phyloP scores from a whole-genome alignment of 176 grass and related monocot genomes.

The Pontederia crassipes region DNA sequence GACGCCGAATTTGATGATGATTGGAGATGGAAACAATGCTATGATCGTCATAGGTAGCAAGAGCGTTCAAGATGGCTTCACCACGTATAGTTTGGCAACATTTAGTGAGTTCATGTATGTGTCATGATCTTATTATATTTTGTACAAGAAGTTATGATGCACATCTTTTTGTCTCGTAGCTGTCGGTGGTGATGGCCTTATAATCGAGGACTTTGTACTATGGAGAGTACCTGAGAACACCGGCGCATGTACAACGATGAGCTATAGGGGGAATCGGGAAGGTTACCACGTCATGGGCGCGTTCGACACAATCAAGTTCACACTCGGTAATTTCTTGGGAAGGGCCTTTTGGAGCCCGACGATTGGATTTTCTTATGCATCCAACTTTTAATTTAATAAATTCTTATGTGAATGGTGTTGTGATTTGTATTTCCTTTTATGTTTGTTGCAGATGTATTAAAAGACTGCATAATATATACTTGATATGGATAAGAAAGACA shows the following conservation, averaged over 20 bases:
- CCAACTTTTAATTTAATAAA: not conserved
- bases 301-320: not conserved
- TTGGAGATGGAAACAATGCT: constrained; percentile 8
- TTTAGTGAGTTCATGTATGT: not conserved
- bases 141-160: not conserved
- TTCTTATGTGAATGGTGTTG: no score
- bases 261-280: not conserved
- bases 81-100: constrained; percentile 2
- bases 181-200: not conserved
- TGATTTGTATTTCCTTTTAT: no score
- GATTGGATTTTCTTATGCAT: not conserved
- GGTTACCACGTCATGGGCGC: not conserved
- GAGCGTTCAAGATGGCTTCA: constrained; percentile 10
- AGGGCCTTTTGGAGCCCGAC: not conserved
- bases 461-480: no score
- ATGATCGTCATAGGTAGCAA: constrained; percentile 5
- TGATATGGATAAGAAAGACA: no score
- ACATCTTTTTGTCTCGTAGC: not conserved
- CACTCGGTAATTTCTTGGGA: not conserved
- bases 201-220: not conserved
- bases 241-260: not conserved
- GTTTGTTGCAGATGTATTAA: no score
- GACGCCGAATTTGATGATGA: constrained; percentile 11
- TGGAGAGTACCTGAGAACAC: constrained; percentile 11
- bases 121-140: no score